Evolutionary conservation across 176 grass and related monocot species (phyloP), one percentile per base, ranked within the genome.

Genomic region (Raddia guianensis): DNA sequence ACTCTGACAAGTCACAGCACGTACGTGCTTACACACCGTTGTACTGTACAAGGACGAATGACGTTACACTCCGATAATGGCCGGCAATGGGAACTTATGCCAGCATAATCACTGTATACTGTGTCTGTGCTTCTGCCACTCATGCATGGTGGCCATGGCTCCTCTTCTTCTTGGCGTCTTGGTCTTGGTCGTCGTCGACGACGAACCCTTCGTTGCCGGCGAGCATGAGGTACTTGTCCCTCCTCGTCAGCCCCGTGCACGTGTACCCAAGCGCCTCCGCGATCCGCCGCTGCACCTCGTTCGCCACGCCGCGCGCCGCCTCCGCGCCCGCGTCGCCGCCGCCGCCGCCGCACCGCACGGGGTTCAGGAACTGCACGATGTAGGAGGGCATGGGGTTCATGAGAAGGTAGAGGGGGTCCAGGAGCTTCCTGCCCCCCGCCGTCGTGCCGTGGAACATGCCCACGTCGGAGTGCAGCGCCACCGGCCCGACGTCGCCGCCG

Each of bases 211-310:
- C 88, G 52, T 94, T 98, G 66, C 93, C 90, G 33, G 95, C 88
- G 49, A 98, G 90, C 74, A 94, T 93, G 80, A 94, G 73, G 87
- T 98, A 98, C 87, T 98, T 98, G 47, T 98, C 92, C 78, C 75
- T 92, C 83, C 95, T 91, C 1, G 95, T 95, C 19, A 93, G 84
- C 18, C 51, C 82, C 0, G 95, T 95, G 92, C 92, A 89, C 70
- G 79, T 57, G 80, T 84, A 95, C 49, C 86, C 88, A 0, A 98
- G 88, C 45, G 81, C 81, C 58, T 83, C 77, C 1, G 83, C 88
- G 57, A 98, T 76, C 71, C 78, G 68, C 44, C 78, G 77, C 85
- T 98, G 92, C 76, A 98, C 77, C 48, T 79, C 63, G 77, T 98
- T 98, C 2, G 95, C 95, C 59, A 93, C 79, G 16, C 79, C 87